Evolutionary conservation across 1,284 basidiomycete genomes (phyloP).

Genomic region (Trichosporon ovoides): DNA sequence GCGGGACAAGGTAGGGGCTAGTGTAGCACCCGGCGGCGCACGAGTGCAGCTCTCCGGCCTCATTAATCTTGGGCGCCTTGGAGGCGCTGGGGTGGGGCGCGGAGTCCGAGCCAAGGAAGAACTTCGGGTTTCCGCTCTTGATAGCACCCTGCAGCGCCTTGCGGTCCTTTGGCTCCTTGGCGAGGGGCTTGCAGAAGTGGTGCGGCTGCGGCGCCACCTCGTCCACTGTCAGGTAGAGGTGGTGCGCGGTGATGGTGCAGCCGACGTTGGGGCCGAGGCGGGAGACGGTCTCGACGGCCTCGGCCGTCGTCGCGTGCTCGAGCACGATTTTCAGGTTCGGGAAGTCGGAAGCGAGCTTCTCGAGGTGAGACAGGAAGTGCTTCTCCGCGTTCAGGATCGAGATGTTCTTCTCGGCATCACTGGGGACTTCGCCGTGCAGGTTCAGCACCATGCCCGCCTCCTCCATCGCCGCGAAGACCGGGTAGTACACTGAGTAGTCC

Average conservation of each 20-base stretch:
- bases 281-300: conserved; percentile 82
- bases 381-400: conserved; percentile 93
- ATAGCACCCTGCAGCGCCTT: conserved; percentile 77
- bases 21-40: conserved; percentile 95
- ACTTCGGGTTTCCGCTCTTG: conserved; percentile 80
- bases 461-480: conserved; percentile 92
- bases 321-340: conserved; percentile 91
- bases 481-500: conserved; percentile 90
- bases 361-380: conserved; percentile 81
- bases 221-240: conserved; percentile 89
- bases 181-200: conserved; percentile 98
- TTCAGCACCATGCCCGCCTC: conserved; percentile 90
- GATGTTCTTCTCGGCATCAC: conserved; percentile 76
- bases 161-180: conserved; percentile 91
- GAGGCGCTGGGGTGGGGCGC: conserved; percentile 82
- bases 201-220: conserved; percentile 95
- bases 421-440: conserved; percentile 94
- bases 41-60: conserved; percentile 50
- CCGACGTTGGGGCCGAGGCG: conserved; percentile 80
- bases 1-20: conserved; percentile 78
- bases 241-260: conserved; percentile 96
- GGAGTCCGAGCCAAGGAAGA: conserved; percentile 98
- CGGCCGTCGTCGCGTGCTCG: conserved; percentile 96
- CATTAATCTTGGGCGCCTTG: conserved; percentile 59
- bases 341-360: conserved; percentile 74